A percentile compares a stretch with the other conserved stretches of the same genome.
Conservation (phyloP, 2,329 filamentous ascomycete species). For the Tolypocladium capitatum region DNA sequence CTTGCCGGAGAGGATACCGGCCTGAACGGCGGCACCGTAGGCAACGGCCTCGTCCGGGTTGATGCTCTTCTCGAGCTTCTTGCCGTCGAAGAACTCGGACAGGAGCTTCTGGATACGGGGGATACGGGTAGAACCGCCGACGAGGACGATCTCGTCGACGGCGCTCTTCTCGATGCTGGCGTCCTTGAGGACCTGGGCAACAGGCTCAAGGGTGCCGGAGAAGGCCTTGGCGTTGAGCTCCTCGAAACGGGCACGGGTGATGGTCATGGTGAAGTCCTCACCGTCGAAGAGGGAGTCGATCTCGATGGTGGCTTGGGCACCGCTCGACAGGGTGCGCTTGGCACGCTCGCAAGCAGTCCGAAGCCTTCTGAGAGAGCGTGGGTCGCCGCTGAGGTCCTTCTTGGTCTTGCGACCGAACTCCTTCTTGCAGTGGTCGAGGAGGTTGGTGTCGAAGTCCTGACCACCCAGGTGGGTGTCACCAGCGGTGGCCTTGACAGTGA, state of each 20-base stretch:
- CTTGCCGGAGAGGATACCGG: slow-evolving; percentile 97
- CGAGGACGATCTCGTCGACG: slow-evolving; percentile 97
- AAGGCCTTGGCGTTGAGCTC: slow-evolving; percentile 96
- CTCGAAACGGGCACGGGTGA: slow-evolving; percentile 98
- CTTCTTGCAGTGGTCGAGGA: slow-evolving; percentile 93
- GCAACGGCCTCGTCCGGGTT: slow-evolving; percentile 99
- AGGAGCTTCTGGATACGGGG: slow-evolving; percentile 98
- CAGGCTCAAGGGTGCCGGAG: slow-evolving; percentile 83
- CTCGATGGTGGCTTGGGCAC: slow-evolving; percentile 93
- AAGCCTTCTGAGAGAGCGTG: slow-evolving; percentile 89
- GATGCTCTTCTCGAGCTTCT: slow-evolving; percentile 99
- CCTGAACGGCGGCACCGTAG: slow-evolving; percentile 97
- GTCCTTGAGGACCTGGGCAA: slow-evolving; percentile 94
- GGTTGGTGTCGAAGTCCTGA: slow-evolving; percentile 91
- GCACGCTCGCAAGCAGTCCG: slow-evolving; percentile 98
- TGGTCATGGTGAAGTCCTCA: slow-evolving; percentile 92
- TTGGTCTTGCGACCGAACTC: slow-evolving; percentile 69
- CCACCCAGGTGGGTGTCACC: slow-evolving; percentile 96
- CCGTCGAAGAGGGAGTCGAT: slow-evolving; percentile 98
- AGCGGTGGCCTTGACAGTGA: slow-evolving; percentile 96
- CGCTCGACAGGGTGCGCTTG: slow-evolving; percentile 96
- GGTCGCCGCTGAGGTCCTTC: slow-evolving; percentile 68
- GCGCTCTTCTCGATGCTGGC: slow-evolving; percentile 73
- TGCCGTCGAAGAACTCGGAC: slow-evolving; percentile 97
- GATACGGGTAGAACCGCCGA: slow-evolving; percentile 98